Conservation (phyloP, 163 green algal species). For the Prototheca wickerhamii region DNA sequence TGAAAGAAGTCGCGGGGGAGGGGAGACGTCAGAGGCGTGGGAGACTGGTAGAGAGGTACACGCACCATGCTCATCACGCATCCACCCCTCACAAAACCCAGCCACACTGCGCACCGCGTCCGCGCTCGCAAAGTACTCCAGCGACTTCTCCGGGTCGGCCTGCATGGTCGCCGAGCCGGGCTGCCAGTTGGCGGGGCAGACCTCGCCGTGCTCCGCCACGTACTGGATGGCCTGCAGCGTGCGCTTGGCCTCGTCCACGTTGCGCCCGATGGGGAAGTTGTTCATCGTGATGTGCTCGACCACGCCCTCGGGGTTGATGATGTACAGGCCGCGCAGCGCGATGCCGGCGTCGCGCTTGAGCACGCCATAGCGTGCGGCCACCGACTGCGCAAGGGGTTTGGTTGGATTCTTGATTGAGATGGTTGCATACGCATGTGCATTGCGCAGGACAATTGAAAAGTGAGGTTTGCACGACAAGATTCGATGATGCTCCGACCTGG, state of each 20-base stretch:
- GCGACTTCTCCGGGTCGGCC: slow-evolving; percentile 52
- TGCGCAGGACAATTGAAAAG: too few relatives aligned
- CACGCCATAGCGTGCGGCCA: slow-evolving; percentile 58
- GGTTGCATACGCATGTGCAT: too few relatives aligned
- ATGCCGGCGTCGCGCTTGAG: slow-evolving; percentile 54
- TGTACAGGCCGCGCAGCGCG: slow-evolving; percentile 45
- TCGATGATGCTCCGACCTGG: too few relatives aligned
- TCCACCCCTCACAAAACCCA: neutral
- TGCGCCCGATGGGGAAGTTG: slow-evolving; percentile 67
- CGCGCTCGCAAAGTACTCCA: slow-evolving; percentile 63
- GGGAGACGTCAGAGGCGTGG: neutral
- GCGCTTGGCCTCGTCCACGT: slow-evolving; percentile 76
- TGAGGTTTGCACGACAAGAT: too few relatives aligned
- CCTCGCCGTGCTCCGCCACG: slow-evolving; percentile 71
- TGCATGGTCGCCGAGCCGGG: slow-evolving; percentile 69
- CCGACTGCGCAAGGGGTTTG: slow-evolving; percentile 13
- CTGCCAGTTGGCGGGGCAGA: slow-evolving; percentile 84
- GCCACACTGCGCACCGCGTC: slow-evolving; percentile 4
- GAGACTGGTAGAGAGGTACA: neutral
- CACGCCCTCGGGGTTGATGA: slow-evolving; percentile 50
- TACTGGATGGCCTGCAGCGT: slow-evolving; percentile 75
- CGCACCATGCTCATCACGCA: neutral
- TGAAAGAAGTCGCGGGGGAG: too few relatives aligned
- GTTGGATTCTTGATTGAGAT: too few relatives aligned
- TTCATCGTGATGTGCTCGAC: slow-evolving; percentile 65